Conservation (phyloP, 331 rosid species). For the Acacia pycnantha region DNA sequence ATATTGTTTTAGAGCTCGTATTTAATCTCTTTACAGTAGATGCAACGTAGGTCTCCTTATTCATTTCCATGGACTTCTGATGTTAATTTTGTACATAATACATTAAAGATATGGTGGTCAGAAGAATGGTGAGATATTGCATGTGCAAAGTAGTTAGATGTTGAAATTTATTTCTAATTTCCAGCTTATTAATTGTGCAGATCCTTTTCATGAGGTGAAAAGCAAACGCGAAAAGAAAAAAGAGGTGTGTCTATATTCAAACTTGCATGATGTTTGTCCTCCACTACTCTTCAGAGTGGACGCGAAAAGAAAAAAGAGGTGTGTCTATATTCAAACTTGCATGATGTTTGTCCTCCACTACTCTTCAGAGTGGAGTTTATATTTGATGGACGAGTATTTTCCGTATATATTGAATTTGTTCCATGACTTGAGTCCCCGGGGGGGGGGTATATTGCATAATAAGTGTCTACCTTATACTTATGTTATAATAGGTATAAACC, state of each 20-base stretch:
- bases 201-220: slow-evolving; percentile 99
- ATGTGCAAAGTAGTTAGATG: not conserved
- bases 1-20: not conserved
- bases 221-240: slow-evolving; percentile 99
- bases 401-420: not conserved
- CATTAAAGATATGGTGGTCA: not conserved
- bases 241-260: slow-evolving; percentile 57
- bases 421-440: not conserved
- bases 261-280: not conserved
- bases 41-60: not conserved
- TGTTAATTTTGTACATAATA: not conserved
- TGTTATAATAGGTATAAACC: not conserved
- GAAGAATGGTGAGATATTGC: not conserved
- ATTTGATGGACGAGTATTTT: not conserved
- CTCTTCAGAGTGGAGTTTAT: not conserved
- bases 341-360: not conserved
- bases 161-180: slow-evolving; percentile 25
- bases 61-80: not conserved
- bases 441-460: not conserved
- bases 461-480: not conserved
- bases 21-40: not conserved
- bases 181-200: slow-evolving; percentile 38
- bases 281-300: not conserved
- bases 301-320: slow-evolving; percentile 99
- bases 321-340: slow-evolving; percentile 18